phyloP scores from a whole-genome alignment of 148 eudicot genomes.

The Beta vulgaris region DNA sequence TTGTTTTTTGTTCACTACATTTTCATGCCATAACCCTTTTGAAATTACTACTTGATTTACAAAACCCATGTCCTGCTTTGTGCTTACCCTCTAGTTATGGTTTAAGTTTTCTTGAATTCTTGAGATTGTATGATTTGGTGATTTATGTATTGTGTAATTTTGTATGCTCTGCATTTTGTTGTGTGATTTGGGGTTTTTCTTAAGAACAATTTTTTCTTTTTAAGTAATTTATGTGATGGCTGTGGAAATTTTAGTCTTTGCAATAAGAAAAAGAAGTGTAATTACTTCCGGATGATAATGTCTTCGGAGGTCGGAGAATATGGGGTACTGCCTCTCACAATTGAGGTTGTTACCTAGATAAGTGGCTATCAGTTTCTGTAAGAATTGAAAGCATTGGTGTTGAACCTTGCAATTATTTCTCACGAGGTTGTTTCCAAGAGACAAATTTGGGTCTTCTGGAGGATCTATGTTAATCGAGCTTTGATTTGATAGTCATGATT shows the following conservation, averaged over 20 bases:
- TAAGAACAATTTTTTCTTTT: too few relatives aligned
- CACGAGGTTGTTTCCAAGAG: too few relatives aligned
- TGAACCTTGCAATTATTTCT: too few relatives aligned
- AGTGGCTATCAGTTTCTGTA: too few relatives aligned
- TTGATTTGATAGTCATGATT: slow-evolving; percentile 1
- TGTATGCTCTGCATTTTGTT: slow-evolving; percentile 5
- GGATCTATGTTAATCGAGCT: not conserved
- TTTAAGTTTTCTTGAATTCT: not conserved
- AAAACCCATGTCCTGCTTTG: slow-evolving; percentile 25
- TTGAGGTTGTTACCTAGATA: too few relatives aligned
- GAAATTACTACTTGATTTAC: slow-evolving; percentile 15
- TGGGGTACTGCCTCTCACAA: too few relatives aligned
- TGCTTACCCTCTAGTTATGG: not conserved
- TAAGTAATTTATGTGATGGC: not conserved
- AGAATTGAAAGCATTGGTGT: too few relatives aligned
- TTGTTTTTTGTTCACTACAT: not conserved
- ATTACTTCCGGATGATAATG: too few relatives aligned
- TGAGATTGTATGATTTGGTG: slow-evolving; percentile 8
- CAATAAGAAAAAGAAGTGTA: not conserved
- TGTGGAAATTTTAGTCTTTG: not conserved
- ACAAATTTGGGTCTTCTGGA: too few relatives aligned
- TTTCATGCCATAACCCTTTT: slow-evolving; percentile 17
- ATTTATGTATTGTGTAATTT: not conserved
- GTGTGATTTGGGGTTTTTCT: not conserved
- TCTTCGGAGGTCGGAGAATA: too few relatives aligned